Evolutionary conservation across 1,139 yeast species (phyloP).

Genomic region (Lodderomyces beijingensis): DNA sequence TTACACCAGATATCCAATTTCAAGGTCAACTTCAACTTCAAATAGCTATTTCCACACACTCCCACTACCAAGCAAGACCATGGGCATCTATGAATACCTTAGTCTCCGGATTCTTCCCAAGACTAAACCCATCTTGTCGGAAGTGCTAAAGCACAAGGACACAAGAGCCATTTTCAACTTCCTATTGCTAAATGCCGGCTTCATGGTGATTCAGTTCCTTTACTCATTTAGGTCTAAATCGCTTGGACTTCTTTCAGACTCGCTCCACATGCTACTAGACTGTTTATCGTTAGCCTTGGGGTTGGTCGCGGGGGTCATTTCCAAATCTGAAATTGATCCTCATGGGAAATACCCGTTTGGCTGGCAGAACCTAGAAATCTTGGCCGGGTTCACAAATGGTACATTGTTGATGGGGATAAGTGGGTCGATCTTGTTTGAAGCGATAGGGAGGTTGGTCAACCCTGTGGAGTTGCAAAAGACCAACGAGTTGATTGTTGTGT

Average conservation of each 20-base stretch:
- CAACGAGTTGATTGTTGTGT: constrained; percentile 81
- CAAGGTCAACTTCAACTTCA: no score
- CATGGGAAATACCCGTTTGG: constrained; percentile 83
- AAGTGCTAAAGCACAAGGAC: constrained; percentile 60
- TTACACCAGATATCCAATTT: no score
- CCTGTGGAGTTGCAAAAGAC: constrained; percentile 80
- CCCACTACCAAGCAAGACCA: no score
- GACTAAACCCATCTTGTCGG: constrained; percentile 25
- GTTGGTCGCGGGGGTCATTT: constrained; percentile 69
- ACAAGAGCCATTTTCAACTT: constrained; percentile 89
- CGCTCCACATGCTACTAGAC: constrained; percentile 93
- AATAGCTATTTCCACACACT: no score
- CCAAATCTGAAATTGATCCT: constrained; percentile 45
- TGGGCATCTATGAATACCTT: no score
- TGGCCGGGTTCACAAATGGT: constrained; percentile 95
- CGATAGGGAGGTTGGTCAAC: constrained; percentile 69
- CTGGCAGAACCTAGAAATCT: constrained; percentile 74
- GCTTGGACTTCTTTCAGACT: constrained; percentile 84
- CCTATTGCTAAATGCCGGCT: constrained; percentile 75
- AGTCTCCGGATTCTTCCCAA: no score
- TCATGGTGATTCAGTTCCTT: constrained; percentile 89
- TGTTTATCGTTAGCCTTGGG: constrained; percentile 90
- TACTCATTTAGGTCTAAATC: constrained; percentile 93
- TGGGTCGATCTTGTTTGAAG: constrained; percentile 82
- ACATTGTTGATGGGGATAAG: constrained; percentile 83